phyloP scores from a whole-genome alignment of 495 filamentous ascomycete genomes.

The Corynascus novoguineensis region DNA sequence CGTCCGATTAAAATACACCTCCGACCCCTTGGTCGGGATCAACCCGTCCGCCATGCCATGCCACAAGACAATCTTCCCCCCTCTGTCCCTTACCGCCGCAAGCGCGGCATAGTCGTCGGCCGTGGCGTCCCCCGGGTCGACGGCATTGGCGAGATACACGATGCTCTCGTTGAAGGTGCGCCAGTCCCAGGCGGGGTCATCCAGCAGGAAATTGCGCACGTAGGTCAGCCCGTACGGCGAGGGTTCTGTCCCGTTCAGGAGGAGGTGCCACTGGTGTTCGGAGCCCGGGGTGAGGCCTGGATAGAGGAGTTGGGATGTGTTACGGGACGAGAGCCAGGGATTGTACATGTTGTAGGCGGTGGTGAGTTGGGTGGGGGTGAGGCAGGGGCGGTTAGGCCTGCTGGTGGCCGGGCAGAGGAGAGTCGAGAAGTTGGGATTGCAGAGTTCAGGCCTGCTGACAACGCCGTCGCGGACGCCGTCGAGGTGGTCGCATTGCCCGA shows the following conservation, averaged over 20 bases:
- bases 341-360: conserved; percentile 52
- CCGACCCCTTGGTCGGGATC: conserved; percentile 41
- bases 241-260: conserved; percentile 25
- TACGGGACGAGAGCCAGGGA: conserved; percentile 5
- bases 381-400: conserved; percentile 39
- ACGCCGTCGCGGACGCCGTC: conserved; percentile 61
- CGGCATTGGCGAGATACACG: conserved; percentile 21
- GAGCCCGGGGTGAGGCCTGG: conserved; percentile 42
- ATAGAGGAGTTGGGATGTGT: conserved; percentile 50
- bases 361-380: conserved; percentile 51
- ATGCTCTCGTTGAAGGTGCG: conserved; percentile 31
- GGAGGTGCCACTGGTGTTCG: conserved; percentile 26
- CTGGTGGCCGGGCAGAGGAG: conserved; percentile 43
- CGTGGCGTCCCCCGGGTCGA: conserved; percentile 38
- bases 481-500: conserved; percentile 56
- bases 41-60: conserved; percentile 50
- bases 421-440: conserved; percentile 47
- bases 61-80: conserved; percentile 55
- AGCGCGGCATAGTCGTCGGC: conserved; percentile 34
- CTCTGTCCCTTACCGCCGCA: conserved; percentile 39
- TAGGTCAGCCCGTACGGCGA: conserved; percentile 35
- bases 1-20: conserved; percentile 44
- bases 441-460: conserved; percentile 53
- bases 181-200: conserved; percentile 39
- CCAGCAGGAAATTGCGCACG: conserved; percentile 38